These are phyloP conservation scores for Cercospora zeae-maydis DNA, from an alignment of 2,329 filamentous ascomycete genomes.

Conservation along the genomic window DNA sequence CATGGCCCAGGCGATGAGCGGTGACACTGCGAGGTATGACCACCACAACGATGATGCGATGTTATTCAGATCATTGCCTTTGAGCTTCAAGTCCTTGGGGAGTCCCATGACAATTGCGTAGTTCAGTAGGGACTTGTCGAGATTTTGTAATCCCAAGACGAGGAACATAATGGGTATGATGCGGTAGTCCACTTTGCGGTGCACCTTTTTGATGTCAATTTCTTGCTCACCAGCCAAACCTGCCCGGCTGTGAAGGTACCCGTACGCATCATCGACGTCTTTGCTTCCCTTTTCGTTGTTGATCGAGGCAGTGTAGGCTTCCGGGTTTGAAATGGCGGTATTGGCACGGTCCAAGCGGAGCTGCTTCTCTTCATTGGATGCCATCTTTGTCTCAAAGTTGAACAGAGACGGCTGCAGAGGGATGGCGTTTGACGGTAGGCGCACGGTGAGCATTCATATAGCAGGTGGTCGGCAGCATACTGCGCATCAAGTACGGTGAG, in stretches of 20 bases:
- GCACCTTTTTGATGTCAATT: conserved; percentile 15
- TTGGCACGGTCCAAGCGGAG: background rate
- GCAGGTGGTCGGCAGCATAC: too few species aligned
- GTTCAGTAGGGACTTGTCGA: conserved; percentile 58
- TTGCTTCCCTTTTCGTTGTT: conserved; percentile 5
- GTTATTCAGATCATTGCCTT: conserved; percentile 23
- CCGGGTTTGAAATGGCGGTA: background rate
- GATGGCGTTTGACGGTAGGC: background rate
- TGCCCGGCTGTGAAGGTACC: conserved; percentile 12
- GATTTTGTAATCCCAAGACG: conserved; percentile 12
- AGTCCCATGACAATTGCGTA: conserved; percentile 64
- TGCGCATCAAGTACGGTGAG: background rate
- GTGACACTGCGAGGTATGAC: conserved; percentile 17
- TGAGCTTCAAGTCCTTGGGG: conserved; percentile 19
- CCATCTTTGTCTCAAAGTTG: conserved; percentile 7
- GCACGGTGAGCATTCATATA: conserved; percentile 4
- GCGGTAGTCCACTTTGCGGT: conserved; percentile 22
- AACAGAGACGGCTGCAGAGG: conserved; percentile 2
- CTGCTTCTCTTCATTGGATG: background rate
- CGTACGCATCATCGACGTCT: conserved; percentile 16
- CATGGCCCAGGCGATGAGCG: conserved; percentile 25
- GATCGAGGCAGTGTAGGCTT: background rate
- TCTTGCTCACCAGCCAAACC: conserved; percentile 11
- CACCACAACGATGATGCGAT: conserved; percentile 21
- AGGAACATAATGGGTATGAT: conserved; percentile 21